Conservation (phyloP, 139 green algal species). For the Chlorokybus atmophyticus region DNA sequence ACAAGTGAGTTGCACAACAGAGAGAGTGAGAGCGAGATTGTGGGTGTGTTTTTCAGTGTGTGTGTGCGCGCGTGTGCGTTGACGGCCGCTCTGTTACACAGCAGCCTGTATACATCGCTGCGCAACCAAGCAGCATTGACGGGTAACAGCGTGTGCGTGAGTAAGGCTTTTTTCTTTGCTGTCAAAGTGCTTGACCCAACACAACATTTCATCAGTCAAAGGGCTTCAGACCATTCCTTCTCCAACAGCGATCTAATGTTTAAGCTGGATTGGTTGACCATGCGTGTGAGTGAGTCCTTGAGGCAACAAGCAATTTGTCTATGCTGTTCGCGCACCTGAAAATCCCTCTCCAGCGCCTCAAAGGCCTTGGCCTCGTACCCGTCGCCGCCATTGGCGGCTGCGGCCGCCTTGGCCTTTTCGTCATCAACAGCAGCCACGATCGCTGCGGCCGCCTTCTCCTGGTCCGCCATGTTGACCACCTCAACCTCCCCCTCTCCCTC, state of each 20-base stretch:
- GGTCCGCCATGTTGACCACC: background rate
- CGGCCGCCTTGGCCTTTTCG: background rate
- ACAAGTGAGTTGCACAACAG: background rate
- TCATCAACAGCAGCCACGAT: background rate
- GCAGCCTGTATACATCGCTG: background rate
- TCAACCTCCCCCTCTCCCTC: background rate
- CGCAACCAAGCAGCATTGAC: background rate
- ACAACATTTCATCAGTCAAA: background rate
- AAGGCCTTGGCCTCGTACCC: slow-evolving; percentile 10
- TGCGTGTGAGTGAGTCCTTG: no score
- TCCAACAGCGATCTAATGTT: background rate
- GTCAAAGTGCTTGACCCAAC: no score
- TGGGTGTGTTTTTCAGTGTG: no score
- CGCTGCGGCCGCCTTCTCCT: background rate
- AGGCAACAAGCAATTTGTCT: no score
- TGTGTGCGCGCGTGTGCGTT: no score
- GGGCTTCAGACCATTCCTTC: background rate
- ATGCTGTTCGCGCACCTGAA: no score
- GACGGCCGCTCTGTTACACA: background rate
- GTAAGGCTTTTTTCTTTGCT: no score
- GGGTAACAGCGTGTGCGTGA: background rate
- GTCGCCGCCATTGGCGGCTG: background rate
- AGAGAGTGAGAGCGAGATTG: no score
- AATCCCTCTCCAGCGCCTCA: slow-evolving; percentile 25
- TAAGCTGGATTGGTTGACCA: slow-evolving; percentile 7